Evolutionary conservation across 225 moss, liverwort and hornwort species (phyloP), one percentile per base, ranked within the genome.

Genomic region (Ulota crispa): DNA sequence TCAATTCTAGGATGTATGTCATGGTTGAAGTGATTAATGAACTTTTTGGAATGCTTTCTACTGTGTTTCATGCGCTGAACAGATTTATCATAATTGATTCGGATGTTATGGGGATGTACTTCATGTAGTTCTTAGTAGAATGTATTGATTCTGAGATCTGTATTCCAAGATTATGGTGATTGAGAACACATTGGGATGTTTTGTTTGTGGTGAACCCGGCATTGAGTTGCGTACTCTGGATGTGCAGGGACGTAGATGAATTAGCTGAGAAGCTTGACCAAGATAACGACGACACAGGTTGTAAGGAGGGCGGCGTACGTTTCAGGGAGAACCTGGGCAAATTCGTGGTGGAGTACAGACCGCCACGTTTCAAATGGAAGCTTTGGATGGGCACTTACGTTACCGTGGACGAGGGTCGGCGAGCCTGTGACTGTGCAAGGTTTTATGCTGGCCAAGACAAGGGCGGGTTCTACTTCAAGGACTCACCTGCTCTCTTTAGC

Each of bases 361-460:
- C 90, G 9, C 83, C 88, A 11, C 84, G 88, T 14, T 90, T 88
- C 28, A 90, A 90, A 68, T 90, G 90, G 90, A 90, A 90, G 66
- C 78, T 90, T 2, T 90, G 90, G 90, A 88, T 90, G 90, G 90
- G 90, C 54, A 90, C 90, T 4, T 90, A 90, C 1, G 68, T 59
- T 12, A 88, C 88, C 4, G 59, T 82, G 41, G 86, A 84, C 31
- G 88, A 90, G 70, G 90, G 88, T 62, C 80, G 84, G 24, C 85
- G 90, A 82, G 90, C 90, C 15, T 86, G 86, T 21, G 90, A 90
- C 24, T 88, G 88, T 42, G 90, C 88, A 34, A 84, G 86, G 75
- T 90, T 86, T 79, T 90, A 90, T 77, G 88, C 90, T 24, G 86
- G 88, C 66, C 90, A 90, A 79, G 90, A 88, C 66, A 90, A 90